These are phyloP conservation scores for Chrysanthemum lavandulifolium DNA, from an alignment of 129 eudicot species.

Conservation along the genomic window DNA sequence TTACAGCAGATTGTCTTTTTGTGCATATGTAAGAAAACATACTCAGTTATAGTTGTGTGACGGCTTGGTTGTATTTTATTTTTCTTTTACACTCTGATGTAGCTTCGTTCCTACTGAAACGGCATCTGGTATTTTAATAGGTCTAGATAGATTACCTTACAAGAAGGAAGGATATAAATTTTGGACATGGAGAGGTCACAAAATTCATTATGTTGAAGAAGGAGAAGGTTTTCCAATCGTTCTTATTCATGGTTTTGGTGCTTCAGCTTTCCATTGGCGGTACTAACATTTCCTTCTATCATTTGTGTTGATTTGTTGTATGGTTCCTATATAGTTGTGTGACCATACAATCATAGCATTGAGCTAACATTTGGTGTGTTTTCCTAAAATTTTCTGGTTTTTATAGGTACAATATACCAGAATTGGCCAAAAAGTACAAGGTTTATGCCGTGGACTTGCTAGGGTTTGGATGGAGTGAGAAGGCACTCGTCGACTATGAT, in stretches of 20 bases:
- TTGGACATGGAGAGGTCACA: constrained; percentile 91
- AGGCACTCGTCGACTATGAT: constrained; percentile 91
- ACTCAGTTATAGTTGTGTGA: too few species aligned
- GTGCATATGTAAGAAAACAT: too few species aligned
- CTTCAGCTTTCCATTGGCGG: constrained; percentile 99
- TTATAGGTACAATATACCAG: constrained; percentile 94
- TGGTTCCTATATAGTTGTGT: constrained; percentile 2
- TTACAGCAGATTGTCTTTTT: too few species aligned
- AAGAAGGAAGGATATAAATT: constrained; percentile 84
- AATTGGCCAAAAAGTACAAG: constrained; percentile 84
- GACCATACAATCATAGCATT: neutral
- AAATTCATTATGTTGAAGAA: constrained; percentile 88
- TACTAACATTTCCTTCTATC: constrained; percentile 21
- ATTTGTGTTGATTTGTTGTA: neutral
- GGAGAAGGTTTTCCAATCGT: constrained; percentile 90
- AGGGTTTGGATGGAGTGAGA: constrained; percentile 99
- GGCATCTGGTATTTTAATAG: constrained; percentile 31
- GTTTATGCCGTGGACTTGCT: constrained; percentile 93
- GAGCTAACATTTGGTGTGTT: neutral
- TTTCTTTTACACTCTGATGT: neutral
- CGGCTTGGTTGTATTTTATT: neutral
- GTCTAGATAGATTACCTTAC: constrained; percentile 80
- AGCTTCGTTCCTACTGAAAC: constrained; percentile 14
- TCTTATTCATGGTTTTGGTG: constrained; percentile 96
- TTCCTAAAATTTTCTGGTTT: neutral